Percentiles rank a stretch among this genome's conserved stretches.
phyloP scores from a whole-genome alignment of 495 filamentous ascomycete species.

The Aspergillus nidulans region DNA sequence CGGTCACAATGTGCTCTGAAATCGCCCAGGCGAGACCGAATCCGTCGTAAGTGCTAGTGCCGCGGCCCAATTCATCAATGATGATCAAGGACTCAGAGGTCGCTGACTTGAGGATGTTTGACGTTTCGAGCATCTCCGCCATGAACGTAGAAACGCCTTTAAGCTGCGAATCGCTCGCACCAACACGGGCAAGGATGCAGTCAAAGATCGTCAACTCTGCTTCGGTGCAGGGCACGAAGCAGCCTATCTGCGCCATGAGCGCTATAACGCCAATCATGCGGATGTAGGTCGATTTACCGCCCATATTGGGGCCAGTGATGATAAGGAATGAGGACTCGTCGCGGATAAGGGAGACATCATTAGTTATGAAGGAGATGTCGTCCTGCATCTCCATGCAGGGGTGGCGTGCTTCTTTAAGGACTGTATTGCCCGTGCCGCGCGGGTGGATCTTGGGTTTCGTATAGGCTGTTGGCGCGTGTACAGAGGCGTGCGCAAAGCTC shows the following conservation, averaged over 20 bases:
- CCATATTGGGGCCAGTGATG: slow-evolving; percentile 99
- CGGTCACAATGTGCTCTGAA: slow-evolving; percentile 91
- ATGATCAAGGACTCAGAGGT: slow-evolving; percentile 94
- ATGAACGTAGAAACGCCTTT: slow-evolving; percentile 99
- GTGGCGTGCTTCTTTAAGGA: slow-evolving; percentile 89
- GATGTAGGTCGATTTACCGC: slow-evolving; percentile 98
- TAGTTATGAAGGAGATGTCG: slow-evolving; percentile 97
- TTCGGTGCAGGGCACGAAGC: slow-evolving; percentile 88
- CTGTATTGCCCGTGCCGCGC: slow-evolving; percentile 82
- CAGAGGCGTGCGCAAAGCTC: slow-evolving; percentile 87
- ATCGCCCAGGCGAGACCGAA: slow-evolving; percentile 99
- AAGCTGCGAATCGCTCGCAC: slow-evolving; percentile 90
- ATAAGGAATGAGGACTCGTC: slow-evolving; percentile 86
- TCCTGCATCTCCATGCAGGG: slow-evolving; percentile 99
- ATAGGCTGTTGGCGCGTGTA: slow-evolving; percentile 89
- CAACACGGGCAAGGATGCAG: slow-evolving; percentile 94
- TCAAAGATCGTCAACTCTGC: slow-evolving; percentile 96
- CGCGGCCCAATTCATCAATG: slow-evolving; percentile 97
- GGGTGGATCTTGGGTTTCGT: slow-evolving; percentile 88
- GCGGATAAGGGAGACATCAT: slow-evolving; percentile 82
- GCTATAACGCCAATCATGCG: slow-evolving; percentile 96
- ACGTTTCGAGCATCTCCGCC: slow-evolving; percentile 99
- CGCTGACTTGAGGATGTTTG: slow-evolving; percentile 96
- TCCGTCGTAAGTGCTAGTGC: slow-evolving; percentile 97
- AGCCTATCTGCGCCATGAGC: slow-evolving; percentile 94